Base-by-base conservation (phyloP, 768 basidiomycete species). In the Tulasnella sp. region DNA sequence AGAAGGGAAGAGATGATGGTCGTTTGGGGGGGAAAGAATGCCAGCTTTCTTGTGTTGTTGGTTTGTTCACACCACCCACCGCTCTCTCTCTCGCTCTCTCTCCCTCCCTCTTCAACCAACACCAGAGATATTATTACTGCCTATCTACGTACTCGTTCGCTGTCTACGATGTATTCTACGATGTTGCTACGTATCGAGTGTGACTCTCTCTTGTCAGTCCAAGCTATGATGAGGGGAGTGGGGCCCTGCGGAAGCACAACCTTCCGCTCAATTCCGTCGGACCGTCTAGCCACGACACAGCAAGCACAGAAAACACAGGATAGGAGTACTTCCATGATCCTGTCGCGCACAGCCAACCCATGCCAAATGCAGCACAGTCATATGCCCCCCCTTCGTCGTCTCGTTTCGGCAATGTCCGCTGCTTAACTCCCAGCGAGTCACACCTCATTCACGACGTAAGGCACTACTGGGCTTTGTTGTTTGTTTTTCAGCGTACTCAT, bases 21-120 rank as follows among this genome's bases (percentile, higher is more conserved):
- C 58, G 58, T 64, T 64, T n/a, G 31, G 58, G 58, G n/a, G n/a
- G n/a, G n/a, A n/a, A n/a, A n/a, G 58, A 64, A 64, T 64, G 58
- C 58, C 58, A 64, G 58, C 58, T 64, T 64, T 64, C 58, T 64
- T 34, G 58, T 34, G 29, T 25, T 64, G 58, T 64, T 64, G 58
- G 58, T 64, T 64, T 64, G 58, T 64, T 64, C 58, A 64, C 58
- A 64, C 58, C 58, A 12, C 58, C 15, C 58, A 64, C 58, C 58
- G 31, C 58, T 29, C 58, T 34, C 31, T 31, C 58, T 3, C 58
- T 8, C 58, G 17, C 8, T 8, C 42, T 42, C 42, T 8, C 58
- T 34, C 58, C 0, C 25, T 29, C 11, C 31, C 58, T 1, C 29
- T 64, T 29, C 5, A n/a, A 49, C 49, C 19, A 49, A 49, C 8